Percentiles rank a stretch among this genome's conserved stretches.
These are phyloP conservation scores for Verruconis gallopava DNA, from an alignment of 2,329 filamentous ascomycete genomes.

Conservation along the genomic window DNA sequence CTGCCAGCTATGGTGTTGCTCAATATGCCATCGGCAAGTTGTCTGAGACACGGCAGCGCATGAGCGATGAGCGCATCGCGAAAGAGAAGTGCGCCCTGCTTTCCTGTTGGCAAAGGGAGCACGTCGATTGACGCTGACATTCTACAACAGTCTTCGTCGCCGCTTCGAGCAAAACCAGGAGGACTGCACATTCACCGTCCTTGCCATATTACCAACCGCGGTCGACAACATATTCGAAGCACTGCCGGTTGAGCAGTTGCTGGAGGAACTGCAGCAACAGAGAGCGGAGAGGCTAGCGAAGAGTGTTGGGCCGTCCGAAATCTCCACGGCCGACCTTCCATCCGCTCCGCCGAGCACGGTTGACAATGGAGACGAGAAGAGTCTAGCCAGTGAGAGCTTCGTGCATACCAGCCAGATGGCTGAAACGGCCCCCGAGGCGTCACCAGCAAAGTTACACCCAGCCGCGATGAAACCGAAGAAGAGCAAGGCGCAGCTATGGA, in stretches of 20 bases:
- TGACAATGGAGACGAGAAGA: conserved; percentile 56
- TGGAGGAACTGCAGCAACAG: conserved; percentile 87
- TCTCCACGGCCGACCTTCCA: conserved; percentile 42
- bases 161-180: conserved; percentile 99
- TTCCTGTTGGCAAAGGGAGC: too few species aligned
- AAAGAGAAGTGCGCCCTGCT: conserved; percentile 79
- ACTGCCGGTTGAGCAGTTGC: conserved; percentile 84
- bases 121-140: too few species aligned
- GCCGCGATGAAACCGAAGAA: conserved; percentile 46
- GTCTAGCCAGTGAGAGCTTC: conserved; percentile 66
- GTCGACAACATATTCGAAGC: conserved; percentile 79
- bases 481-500: conserved; percentile 90
- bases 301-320: conserved; percentile 43
- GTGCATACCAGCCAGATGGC: conserved; percentile 67
- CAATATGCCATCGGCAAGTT: conserved; percentile 90
- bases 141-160: conserved; percentile 61
- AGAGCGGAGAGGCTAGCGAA: conserved; percentile 60
- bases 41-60: conserved; percentile 84
- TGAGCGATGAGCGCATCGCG: conserved; percentile 89
- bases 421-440: conserved; percentile 14
- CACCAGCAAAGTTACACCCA: conserved; percentile 2
- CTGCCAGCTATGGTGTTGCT: conserved; percentile 79
- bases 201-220: conserved; percentile 86
- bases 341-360: conserved; percentile 57
- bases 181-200: conserved; percentile 93